Evolutionary conservation across 768 basidiomycete species (phyloP).

Genomic region (Botryobasidium botryosum): DNA sequence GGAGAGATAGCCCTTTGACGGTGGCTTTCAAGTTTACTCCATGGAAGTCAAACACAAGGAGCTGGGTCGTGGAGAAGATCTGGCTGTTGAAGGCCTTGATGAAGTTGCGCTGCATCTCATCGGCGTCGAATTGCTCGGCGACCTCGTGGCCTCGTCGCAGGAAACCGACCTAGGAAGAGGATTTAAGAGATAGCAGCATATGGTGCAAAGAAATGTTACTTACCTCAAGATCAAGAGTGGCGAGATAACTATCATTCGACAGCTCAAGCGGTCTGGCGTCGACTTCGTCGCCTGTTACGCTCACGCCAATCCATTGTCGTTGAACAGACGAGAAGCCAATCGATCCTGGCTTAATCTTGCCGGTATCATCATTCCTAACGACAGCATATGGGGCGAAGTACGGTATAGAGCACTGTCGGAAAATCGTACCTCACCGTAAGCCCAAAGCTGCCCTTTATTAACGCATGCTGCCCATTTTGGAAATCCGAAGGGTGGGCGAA

Average conservation of each 20-base stretch:
- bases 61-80: slow-evolving; percentile 49
- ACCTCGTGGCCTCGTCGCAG: slow-evolving; percentile 35
- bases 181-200: not conserved
- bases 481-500: slow-evolving; percentile 72
- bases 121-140: slow-evolving; percentile 61
- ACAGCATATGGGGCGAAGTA: not conserved
- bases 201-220: slow-evolving; percentile 6
- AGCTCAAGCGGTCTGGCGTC: slow-evolving; percentile 42
- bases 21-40: slow-evolving; percentile 63
- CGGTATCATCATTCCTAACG: slow-evolving; percentile 61
- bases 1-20: slow-evolving; percentile 39
- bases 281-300: slow-evolving; percentile 57
- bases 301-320: slow-evolving; percentile 81
- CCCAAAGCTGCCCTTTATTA: slow-evolving; percentile 54
- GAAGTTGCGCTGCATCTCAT: slow-evolving; percentile 68
- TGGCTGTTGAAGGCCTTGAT: slow-evolving; percentile 56
- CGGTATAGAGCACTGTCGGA: not conserved
- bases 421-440: slow-evolving; percentile 50
- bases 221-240: slow-evolving; percentile 62
- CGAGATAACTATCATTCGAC: slow-evolving; percentile 40
- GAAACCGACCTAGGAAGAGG: slow-evolving; percentile 31
- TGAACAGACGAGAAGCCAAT: slow-evolving; percentile 67
- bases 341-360: slow-evolving; percentile 43
- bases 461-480: slow-evolving; percentile 48
- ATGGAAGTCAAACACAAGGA: slow-evolving; percentile 74